Percentiles rank a stretch among this genome's conserved stretches.
These are phyloP conservation scores for Lactarius psammicola DNA, from an alignment of 768 basidiomycete genomes.

Conservation along the genomic window DNA sequence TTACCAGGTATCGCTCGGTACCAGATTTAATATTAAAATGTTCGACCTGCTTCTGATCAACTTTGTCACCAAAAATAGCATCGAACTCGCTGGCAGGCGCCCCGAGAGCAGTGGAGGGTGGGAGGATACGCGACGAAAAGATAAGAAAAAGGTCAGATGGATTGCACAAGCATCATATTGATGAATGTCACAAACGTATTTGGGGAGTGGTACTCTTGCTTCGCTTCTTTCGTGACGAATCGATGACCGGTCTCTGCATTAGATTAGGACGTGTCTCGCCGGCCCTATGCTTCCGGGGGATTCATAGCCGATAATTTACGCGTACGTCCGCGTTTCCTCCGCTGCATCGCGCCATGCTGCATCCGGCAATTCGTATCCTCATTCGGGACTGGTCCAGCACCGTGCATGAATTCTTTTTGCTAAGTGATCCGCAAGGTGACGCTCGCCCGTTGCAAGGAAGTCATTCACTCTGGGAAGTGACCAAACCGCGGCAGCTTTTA, in stretches of 20 bases:
- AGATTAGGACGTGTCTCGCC: neutral
- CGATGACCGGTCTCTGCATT: neutral
- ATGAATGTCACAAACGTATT: neutral
- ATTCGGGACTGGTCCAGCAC: neutral
- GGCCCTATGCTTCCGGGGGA: neutral
- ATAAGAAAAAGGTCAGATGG: slow-evolving; percentile 1
- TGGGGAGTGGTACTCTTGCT: slow-evolving; percentile 1
- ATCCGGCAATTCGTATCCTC: slow-evolving; percentile 1
- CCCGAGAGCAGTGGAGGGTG: neutral
- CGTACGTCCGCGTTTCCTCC: slow-evolving; percentile 14
- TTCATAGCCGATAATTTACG: slow-evolving; percentile 5
- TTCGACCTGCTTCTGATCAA: neutral
- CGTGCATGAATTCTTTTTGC: neutral
- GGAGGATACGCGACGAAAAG: neutral
- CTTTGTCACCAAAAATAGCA: neutral
- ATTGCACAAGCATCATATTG: neutral
- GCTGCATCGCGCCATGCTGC: neutral
- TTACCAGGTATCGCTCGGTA: neutral
- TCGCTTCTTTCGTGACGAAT: slow-evolving; percentile 3
- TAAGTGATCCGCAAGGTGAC: slow-evolving; percentile 2
- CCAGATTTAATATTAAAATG: neutral
- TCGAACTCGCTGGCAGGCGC: neutral
- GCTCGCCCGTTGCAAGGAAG: neutral
- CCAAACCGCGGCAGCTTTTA: neutral
- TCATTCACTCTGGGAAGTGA: neutral